phyloP scores from a whole-genome alignment of 495 filamentous ascomycete genomes.

The Tuber umbilicatum region DNA sequence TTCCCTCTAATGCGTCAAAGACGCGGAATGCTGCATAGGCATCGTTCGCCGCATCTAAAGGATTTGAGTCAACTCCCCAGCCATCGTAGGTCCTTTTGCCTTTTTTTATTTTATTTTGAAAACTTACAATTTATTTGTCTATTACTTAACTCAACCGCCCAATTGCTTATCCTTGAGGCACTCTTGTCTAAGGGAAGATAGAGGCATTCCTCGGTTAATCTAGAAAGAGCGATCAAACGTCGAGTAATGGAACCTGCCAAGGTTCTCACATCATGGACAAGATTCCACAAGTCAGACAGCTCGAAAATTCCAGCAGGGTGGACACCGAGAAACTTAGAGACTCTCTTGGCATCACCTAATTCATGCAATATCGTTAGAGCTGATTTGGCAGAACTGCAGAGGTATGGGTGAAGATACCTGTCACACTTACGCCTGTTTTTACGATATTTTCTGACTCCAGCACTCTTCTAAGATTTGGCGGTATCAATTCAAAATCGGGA shows the following conservation, averaged over 20 bases:
- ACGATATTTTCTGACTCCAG: constrained; percentile 63
- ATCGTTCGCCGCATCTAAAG: constrained; percentile 70
- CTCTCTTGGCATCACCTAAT: constrained; percentile 65
- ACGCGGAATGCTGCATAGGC: constrained; percentile 73
- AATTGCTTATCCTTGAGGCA: constrained; percentile 63
- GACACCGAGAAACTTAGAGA: constrained; percentile 60
- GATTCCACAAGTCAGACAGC: constrained; percentile 69
- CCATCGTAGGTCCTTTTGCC: not conserved
- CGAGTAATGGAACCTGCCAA: constrained; percentile 44
- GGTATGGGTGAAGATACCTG: constrained; percentile 23
- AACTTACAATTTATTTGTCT: constrained; percentile 66
- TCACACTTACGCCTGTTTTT: constrained; percentile 64
- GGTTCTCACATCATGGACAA: constrained; percentile 55
- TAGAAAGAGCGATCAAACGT: constrained; percentile 57
- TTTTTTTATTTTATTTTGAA: not conserved
- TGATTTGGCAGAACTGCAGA: not conserved
- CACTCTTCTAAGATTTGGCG: constrained; percentile 61
- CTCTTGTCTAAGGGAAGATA: constrained; percentile 73
- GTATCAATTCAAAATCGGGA: constrained; percentile 51
- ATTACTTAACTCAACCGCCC: constrained; percentile 55
- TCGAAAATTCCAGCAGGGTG: constrained; percentile 63
- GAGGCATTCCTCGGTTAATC: constrained; percentile 63
- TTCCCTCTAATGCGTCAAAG: constrained; percentile 61
- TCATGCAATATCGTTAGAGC: constrained; percentile 40
- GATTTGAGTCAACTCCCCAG: constrained; percentile 12